phyloP scores from a whole-genome alignment of 169 alveolate species.

The Cryptosporidium andersoni region DNA sequence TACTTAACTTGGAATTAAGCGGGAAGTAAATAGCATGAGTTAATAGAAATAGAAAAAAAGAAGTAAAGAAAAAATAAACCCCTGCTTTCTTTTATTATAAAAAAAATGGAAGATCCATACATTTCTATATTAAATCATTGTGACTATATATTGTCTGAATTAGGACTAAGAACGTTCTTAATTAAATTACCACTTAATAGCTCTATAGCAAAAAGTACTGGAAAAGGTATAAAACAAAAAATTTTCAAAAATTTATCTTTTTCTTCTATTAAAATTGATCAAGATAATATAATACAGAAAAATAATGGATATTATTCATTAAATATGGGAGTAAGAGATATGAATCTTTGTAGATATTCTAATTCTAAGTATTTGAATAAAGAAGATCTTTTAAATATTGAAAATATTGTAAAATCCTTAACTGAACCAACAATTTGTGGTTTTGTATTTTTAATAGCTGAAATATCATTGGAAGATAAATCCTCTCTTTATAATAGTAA shows the following conservation, averaged over 20 bases:
- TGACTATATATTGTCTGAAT: conserved; percentile 1
- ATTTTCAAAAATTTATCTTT: conserved; percentile 14
- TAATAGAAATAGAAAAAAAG: too few relatives aligned
- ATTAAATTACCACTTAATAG: conserved; percentile 16
- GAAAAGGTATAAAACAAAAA: conserved; percentile 12
- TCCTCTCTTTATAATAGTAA: not conserved
- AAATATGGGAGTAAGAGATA: not conserved
- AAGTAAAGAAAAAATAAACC: too few relatives aligned
- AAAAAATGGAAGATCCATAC: too few relatives aligned
- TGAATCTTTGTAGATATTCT: not conserved
- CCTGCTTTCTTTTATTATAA: too few relatives aligned
- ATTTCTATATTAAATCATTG: conserved; percentile 1
- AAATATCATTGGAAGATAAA: not conserved
- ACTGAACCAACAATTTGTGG: conserved; percentile 19
- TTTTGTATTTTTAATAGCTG: conserved; percentile 8
- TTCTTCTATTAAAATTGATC: conserved; percentile 1
- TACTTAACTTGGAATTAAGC: too few relatives aligned
- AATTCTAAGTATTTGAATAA: not conserved
- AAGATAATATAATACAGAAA: conserved; percentile 1
- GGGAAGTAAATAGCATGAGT: too few relatives aligned
- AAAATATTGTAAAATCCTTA: not conserved
- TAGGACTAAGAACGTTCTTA: conserved; percentile 20
- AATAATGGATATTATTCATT: not conserved
- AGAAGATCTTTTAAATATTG: not conserved
- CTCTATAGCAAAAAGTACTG: not conserved